These are phyloP conservation scores for Trichomonas tenax DNA, from an alignment of 208 protist species.

Conservation along the genomic window DNA sequence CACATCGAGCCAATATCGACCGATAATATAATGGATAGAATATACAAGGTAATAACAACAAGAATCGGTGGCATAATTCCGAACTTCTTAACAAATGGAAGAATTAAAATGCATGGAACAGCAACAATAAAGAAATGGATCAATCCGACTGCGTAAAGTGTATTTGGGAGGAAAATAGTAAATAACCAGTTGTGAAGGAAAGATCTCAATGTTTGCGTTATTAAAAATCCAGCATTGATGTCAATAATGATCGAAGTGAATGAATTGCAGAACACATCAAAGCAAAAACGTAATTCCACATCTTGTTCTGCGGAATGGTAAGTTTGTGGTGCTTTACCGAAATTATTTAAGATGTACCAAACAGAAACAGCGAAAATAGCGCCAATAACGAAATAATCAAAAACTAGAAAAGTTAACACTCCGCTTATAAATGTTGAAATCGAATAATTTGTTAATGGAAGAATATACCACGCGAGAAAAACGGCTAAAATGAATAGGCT, in stretches of 20 bases:
- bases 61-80: background rate
- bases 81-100: background rate
- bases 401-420: background rate
- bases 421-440: background rate
- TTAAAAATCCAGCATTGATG: background rate
- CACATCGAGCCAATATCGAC: background rate
- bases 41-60: background rate
- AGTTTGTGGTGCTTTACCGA: background rate
- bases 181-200: background rate
- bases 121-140: background rate
- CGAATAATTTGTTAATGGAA: background rate
- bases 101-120: background rate
- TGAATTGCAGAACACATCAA: background rate
- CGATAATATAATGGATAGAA: background rate
- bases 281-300: background rate
- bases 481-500: background rate
- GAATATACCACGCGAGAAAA: background rate
- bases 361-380: background rate
- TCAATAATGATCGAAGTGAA: background rate
- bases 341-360: background rate
- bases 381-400: background rate
- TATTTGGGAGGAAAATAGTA: background rate
- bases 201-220: background rate
- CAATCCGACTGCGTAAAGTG: background rate
- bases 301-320: background rate